These are phyloP conservation scores for Pythium phragmiticola DNA, from an alignment of 352 stramenopile genomes.

Conservation along the genomic window DNA sequence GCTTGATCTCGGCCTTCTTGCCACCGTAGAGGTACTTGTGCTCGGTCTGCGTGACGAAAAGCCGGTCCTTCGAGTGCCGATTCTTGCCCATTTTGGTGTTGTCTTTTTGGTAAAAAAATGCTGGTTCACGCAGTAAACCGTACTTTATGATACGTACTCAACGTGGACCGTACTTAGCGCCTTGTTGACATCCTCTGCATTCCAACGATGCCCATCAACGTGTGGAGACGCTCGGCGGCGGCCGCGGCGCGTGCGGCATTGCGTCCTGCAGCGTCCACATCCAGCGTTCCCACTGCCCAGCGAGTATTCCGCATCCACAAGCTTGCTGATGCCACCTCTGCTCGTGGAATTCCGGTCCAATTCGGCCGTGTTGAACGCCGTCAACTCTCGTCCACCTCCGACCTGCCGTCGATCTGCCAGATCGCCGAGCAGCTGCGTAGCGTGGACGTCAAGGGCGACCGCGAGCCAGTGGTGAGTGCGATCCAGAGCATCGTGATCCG, in stretches of 20 bases:
- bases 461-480: slow-evolving; percentile 17
- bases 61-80: slow-evolving; percentile 86
- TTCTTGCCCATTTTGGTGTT: slow-evolving; percentile 83
- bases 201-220: slow-evolving; percentile 20
- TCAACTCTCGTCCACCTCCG: background rate
- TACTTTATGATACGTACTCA: slow-evolving; percentile 18
- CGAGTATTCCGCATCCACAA: background rate
- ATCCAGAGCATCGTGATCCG: slow-evolving; percentile 23
- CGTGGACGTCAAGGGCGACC: slow-evolving; percentile 19
- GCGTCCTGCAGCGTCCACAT: background rate
- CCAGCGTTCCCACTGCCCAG: background rate
- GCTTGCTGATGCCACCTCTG: background rate
- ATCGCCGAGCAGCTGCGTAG: slow-evolving; percentile 21
- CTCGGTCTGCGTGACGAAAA: slow-evolving; percentile 90
- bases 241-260: slow-evolving; percentile 4
- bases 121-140: background rate
- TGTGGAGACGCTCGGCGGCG: slow-evolving; percentile 19
- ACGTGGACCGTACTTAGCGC: background rate
- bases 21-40: slow-evolving; percentile 93
- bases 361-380: slow-evolving; percentile 17
- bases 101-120: background rate
- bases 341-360: slow-evolving; percentile 10
- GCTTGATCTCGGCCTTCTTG: slow-evolving; percentile 86
- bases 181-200: background rate
- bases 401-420: slow-evolving; percentile 24